These are phyloP conservation scores for Neoscytalidium dimidiatum DNA, from an alignment of 2,329 filamentous ascomycete genomes.

Conservation along the genomic window DNA sequence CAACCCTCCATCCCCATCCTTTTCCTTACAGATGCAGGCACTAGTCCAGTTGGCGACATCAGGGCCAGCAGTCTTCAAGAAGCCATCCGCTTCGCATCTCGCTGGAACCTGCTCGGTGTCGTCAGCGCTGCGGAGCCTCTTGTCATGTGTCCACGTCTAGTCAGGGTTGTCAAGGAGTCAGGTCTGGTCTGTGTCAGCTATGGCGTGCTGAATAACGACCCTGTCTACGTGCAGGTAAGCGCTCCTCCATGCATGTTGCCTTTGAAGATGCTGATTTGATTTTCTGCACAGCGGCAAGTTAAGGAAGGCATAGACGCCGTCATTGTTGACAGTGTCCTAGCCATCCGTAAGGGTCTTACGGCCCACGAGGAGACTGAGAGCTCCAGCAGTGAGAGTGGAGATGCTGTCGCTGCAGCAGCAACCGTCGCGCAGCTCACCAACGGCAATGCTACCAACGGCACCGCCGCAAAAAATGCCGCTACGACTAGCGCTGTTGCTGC, in stretches of 20 bases:
- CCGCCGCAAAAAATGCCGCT: not conserved
- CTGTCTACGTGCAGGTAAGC: conserved; percentile 78
- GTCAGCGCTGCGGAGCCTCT: conserved; percentile 87
- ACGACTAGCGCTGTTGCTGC: not conserved
- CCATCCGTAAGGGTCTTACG: conserved; percentile 87
- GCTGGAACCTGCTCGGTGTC: conserved; percentile 93
- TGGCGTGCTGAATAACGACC: conserved; percentile 86
- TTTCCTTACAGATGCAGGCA: conserved; percentile 89
- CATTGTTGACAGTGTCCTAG: conserved; percentile 92
- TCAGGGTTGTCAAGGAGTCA: conserved; percentile 90
- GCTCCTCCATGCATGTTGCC: conserved; percentile 5
- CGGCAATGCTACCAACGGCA: not conserved
- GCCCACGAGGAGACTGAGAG: not conserved
- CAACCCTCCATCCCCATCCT: conserved; percentile 95
- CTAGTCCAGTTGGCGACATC: conserved; percentile 80
- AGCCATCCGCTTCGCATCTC: conserved; percentile 87
- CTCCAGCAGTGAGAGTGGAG: not conserved
- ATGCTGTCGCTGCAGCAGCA: not conserved
- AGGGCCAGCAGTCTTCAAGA: conserved; percentile 90
- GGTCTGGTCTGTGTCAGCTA: conserved; percentile 95
- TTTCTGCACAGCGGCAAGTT: conserved; percentile 70
- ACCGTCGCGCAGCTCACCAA: not conserved
- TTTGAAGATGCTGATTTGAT: not conserved
- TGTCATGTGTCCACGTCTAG: conserved; percentile 83
- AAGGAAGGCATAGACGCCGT: conserved; percentile 96